Evolutionary conservation across 78 protist genomes (phyloP).

Genomic region (Pigoraptor vietnamica): DNA sequence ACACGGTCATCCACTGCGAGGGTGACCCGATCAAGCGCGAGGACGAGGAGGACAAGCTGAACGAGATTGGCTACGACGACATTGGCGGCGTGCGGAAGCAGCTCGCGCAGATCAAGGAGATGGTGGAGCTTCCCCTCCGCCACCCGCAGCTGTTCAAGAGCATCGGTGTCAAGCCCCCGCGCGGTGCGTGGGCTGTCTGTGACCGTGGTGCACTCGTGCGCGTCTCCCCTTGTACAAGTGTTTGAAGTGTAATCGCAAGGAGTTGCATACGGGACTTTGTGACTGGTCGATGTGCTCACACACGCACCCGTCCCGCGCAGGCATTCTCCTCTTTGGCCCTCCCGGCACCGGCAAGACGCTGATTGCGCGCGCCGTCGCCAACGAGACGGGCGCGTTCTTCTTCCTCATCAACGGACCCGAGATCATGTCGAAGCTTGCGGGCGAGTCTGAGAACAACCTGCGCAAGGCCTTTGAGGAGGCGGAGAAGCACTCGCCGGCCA

Average conservation of each 20-base stretch:
- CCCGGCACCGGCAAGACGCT: conserved; percentile 99
- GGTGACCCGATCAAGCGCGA: conserved; percentile 99
- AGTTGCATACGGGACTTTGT: no score
- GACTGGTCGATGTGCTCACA: no score
- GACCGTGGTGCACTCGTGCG: no score
- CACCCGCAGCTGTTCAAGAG: conserved; percentile 98
- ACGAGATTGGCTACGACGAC: conserved; percentile 98
- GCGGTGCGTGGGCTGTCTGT: conserved; percentile 14
- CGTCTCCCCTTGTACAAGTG: no score
- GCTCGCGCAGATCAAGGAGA: conserved; percentile 96
- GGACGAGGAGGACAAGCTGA: conserved; percentile 93
- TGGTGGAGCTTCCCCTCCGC: conserved; percentile 99
- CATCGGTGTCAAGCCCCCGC: conserved; percentile 96
- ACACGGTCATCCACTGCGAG: conserved; percentile 97
- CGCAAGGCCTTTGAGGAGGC: conserved; percentile 99
- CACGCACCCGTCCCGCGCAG: conserved; percentile 41
- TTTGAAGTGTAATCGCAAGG: no score
- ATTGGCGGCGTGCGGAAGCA: conserved; percentile 99
- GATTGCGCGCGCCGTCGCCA: conserved; percentile 99
- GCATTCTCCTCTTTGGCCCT: conserved; percentile 98
- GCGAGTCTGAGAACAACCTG: conserved; percentile 98
- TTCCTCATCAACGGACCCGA: conserved; percentile 99
- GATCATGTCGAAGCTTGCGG: conserved; percentile 99
- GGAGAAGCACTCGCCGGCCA: conserved; percentile 99
- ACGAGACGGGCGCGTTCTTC: conserved; percentile 99